A percentile compares a stretch with the other conserved stretches of the same genome.
phyloP scores from a whole-genome alignment of 73 alveolate species.

The Paramecium sonneborni region DNA sequence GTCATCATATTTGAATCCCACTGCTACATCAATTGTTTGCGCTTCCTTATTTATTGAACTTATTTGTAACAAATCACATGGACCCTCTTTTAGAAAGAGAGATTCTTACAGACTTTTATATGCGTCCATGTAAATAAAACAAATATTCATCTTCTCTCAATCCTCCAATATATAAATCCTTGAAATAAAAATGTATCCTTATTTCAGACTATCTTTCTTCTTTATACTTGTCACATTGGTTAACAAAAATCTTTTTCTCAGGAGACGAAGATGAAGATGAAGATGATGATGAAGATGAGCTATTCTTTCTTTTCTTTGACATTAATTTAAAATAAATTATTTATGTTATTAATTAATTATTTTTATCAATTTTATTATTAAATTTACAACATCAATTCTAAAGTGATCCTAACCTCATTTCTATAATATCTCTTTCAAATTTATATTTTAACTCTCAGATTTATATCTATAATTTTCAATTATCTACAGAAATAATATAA shows the following conservation, averaged over 20 bases:
- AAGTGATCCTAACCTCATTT: no score
- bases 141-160: slow-evolving; percentile 29
- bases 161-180: slow-evolving; percentile 44
- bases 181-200: slow-evolving; percentile 27
- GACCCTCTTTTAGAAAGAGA: slow-evolving; percentile 43
- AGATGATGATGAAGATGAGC: slow-evolving; percentile 49
- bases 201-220: slow-evolving; percentile 41
- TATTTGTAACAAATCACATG: slow-evolving; percentile 14
- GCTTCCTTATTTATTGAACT: not conserved
- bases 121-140: not conserved
- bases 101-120: slow-evolving; percentile 14
- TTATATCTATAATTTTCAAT: no score
- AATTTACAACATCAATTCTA: no score
- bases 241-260: not conserved
- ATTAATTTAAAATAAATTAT: not conserved
- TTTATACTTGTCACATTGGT: not conserved
- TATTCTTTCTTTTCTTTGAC: slow-evolving; percentile 16
- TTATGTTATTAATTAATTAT: no score
- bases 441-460: no score
- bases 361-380: no score
- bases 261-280: slow-evolving; percentile 10
- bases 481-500: no score
- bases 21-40: slow-evolving; percentile 42
- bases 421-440: no score
- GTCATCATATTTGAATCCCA: slow-evolving; percentile 46